These are phyloP conservation scores for Reutealis trisperma DNA, from an alignment of 345 rosid species.

Conservation along the genomic window DNA sequence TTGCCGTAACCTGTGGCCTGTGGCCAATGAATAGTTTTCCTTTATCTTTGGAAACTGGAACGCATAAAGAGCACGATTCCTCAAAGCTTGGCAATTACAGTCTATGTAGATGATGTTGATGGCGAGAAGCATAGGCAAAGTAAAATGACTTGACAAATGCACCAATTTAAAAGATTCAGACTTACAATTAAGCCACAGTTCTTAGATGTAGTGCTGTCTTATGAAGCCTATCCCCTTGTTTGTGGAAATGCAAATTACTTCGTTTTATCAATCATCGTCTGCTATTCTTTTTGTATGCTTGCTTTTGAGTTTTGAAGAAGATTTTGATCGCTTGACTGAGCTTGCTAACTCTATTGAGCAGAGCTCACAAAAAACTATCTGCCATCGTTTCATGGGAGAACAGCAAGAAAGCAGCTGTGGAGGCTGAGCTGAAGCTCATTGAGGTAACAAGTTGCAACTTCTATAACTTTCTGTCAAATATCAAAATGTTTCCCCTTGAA, in stretches of 20 bases:
- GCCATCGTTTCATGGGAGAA: conserved; percentile 64
- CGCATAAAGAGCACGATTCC: background rate
- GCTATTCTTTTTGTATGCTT: background rate
- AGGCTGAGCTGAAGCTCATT: conserved; percentile 58
- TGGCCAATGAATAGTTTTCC: too few relatives aligned
- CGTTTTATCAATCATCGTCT: background rate
- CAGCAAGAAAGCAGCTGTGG: conserved; percentile 58
- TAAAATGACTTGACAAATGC: background rate
- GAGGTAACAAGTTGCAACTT: conserved; percentile 43
- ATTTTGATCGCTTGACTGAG: background rate
- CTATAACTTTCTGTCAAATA: background rate
- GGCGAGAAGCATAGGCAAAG: background rate
- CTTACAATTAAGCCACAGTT: background rate
- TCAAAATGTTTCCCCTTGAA: background rate
- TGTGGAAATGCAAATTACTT: background rate
- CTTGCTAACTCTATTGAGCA: conserved; percentile 25
- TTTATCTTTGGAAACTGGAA: too few relatives aligned
- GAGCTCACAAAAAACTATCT: conserved; percentile 71
- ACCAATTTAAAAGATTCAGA: background rate
- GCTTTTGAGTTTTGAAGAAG: background rate
- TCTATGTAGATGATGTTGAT: background rate
- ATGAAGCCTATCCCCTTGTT: background rate
- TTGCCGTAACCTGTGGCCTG: too few relatives aligned
- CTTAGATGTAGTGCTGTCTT: background rate
- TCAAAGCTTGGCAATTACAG: too few relatives aligned